phyloP scores from a whole-genome alignment of 768 basidiomycete genomes.

The Kwoniella sp. region DNA sequence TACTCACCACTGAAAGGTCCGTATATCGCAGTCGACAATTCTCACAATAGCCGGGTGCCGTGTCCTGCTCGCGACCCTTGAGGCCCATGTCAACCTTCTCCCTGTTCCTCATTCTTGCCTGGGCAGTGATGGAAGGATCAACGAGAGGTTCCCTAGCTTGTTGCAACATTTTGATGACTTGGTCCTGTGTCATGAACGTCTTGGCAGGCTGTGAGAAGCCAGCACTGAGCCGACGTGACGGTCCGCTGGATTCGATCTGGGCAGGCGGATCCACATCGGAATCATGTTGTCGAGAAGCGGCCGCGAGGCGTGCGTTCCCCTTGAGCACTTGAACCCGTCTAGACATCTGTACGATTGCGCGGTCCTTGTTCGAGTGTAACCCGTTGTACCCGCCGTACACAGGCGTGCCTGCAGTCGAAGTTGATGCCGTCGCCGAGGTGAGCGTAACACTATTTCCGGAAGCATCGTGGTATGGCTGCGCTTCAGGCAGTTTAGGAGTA shows the following conservation, averaged over 20 bases:
- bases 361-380: slow-evolving; percentile 28
- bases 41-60: slow-evolving; percentile 94
- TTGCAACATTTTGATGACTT: slow-evolving; percentile 36
- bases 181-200: slow-evolving; percentile 35
- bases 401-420: slow-evolving; percentile 44
- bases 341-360: slow-evolving; percentile 45
- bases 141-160: slow-evolving; percentile 27
- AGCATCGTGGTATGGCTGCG: slow-evolving; percentile 58
- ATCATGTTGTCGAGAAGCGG: slow-evolving; percentile 8
- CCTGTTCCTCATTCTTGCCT: slow-evolving; percentile 34
- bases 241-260: not conserved
- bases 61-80: slow-evolving; percentile 22
- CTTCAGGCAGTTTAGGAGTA: slow-evolving; percentile 27
- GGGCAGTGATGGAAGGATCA: slow-evolving; percentile 11
- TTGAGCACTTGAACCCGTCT: slow-evolving; percentile 49
- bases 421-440: slow-evolving; percentile 82
- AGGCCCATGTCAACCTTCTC: slow-evolving; percentile 37
- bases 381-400: slow-evolving; percentile 17
- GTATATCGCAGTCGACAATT: slow-evolving; percentile 87
- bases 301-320: slow-evolving; percentile 37
- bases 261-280: not conserved
- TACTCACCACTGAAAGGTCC: slow-evolving; percentile 72
- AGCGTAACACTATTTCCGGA: slow-evolving; percentile 93
- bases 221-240: slow-evolving; percentile 5
- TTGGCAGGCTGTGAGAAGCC: slow-evolving; percentile 12